phyloP scores from a whole-genome alignment of 2,329 filamentous ascomycete species.

The Fulvia fulva region DNA sequence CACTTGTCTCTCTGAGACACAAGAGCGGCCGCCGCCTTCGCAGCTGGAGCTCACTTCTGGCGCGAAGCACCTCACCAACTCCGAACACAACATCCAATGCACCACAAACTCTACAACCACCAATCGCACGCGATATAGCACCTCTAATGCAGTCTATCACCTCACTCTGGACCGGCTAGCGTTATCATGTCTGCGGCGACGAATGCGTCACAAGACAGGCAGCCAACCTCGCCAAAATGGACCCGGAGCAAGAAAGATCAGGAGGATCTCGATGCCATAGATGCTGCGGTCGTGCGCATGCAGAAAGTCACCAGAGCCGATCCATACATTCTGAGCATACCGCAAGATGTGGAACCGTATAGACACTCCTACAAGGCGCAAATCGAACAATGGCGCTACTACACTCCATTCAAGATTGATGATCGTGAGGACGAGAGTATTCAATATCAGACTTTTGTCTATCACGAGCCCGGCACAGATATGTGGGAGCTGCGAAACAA shows the following conservation, averaged over 20 bases:
- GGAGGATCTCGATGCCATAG: conserved; percentile 38
- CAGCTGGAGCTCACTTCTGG: background rate
- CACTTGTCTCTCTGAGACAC: background rate
- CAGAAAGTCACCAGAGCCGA: conserved; percentile 37
- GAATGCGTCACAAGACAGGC: conserved; percentile 13
- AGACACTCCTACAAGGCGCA: conserved; percentile 40
- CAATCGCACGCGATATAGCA: background rate
- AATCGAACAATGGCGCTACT: conserved; percentile 39
- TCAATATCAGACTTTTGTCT: conserved; percentile 61
- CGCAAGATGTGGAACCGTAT: conserved; percentile 42
- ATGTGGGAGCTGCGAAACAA: conserved; percentile 30
- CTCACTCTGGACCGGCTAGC: background rate
- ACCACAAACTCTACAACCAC: background rate
- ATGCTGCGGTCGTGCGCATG: conserved; percentile 42
- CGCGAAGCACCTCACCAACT: background rate
- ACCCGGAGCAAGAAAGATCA: conserved; percentile 24
- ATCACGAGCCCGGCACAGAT: conserved; percentile 49
- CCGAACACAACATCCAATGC: conserved; percentile 3
- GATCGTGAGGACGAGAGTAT: conserved; percentile 52
- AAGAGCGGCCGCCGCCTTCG: background rate
- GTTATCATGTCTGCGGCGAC: conserved; percentile 16
- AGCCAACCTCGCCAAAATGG: conserved; percentile 10
- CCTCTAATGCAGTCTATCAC: background rate
- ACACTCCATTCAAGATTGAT: conserved; percentile 51
- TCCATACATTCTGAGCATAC: conserved; percentile 48